Conservation (phyloP, 2,329 filamentous ascomycete species). For the Sclerotinia minor region DNA sequence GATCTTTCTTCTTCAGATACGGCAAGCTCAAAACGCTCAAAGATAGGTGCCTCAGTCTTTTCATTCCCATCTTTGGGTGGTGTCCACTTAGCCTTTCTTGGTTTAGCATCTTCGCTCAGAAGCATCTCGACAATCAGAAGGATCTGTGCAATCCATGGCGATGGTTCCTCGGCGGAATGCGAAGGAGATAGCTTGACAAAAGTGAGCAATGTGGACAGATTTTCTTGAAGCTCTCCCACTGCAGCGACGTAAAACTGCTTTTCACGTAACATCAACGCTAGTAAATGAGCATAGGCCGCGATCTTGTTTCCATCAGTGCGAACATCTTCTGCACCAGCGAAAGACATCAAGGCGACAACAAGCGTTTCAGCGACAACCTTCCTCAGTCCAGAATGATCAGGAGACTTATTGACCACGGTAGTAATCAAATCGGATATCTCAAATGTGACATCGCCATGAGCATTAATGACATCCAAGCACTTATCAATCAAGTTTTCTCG, state of each 20-base stretch:
- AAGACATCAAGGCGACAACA: slow-evolving; percentile 77
- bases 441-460: slow-evolving; percentile 84
- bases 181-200: slow-evolving; percentile 74
- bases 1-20: slow-evolving; percentile 65
- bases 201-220: slow-evolving; percentile 70
- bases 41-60: slow-evolving; percentile 53
- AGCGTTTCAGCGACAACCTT: slow-evolving; percentile 80
- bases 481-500: slow-evolving; percentile 81
- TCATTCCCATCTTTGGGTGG: slow-evolving; percentile 53
- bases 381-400: slow-evolving; percentile 55
- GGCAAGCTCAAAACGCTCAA: slow-evolving; percentile 60
- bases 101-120: slow-evolving; percentile 84
- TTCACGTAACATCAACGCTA: slow-evolving; percentile 85
- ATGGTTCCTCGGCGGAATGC: slow-evolving; percentile 72
- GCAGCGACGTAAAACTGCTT: slow-evolving; percentile 76
- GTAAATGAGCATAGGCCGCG: slow-evolving; percentile 85
- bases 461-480: slow-evolving; percentile 84
- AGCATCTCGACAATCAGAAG: slow-evolving; percentile 87
- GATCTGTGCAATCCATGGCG: slow-evolving; percentile 89
- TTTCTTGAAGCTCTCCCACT: slow-evolving; percentile 71
- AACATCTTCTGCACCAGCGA: slow-evolving; percentile 60
- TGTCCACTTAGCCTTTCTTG: slow-evolving; percentile 71
- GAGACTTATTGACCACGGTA: slow-evolving; percentile 64
- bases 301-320: slow-evolving; percentile 59
- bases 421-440: slow-evolving; percentile 86